These are phyloP conservation scores for Leucoagaricus sp. DNA, from an alignment of 1,284 basidiomycete species.

Conservation along the genomic window DNA sequence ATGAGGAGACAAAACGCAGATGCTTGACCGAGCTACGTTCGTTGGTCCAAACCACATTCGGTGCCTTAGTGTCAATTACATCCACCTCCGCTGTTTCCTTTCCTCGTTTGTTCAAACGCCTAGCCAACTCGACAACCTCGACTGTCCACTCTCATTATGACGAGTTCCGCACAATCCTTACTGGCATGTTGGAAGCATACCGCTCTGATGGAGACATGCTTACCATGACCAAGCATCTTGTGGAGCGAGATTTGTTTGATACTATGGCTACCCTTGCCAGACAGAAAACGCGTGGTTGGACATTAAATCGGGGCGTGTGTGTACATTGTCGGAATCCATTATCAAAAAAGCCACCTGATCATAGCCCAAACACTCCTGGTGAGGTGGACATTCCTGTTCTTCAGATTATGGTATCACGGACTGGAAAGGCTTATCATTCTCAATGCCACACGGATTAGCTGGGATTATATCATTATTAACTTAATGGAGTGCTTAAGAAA, in stretches of 20 bases:
- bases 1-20: slow-evolving; percentile 13
- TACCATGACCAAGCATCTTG: slow-evolving; percentile 82
- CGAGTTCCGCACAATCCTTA: slow-evolving; percentile 89
- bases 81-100: slow-evolving; percentile 87
- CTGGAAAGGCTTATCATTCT: slow-evolving; percentile 36
- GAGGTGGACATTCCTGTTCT: slow-evolving; percentile 21
- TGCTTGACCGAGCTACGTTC: slow-evolving; percentile 61
- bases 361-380: slow-evolving; percentile 13
- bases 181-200: slow-evolving; percentile 94
- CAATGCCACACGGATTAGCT: slow-evolving; percentile 50
- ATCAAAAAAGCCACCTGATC: not conserved
- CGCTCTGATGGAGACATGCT: slow-evolving; percentile 90
- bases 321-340: slow-evolving; percentile 43
- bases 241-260: slow-evolving; percentile 83
- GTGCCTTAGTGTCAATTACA: slow-evolving; percentile 81
- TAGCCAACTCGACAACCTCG: slow-evolving; percentile 69
- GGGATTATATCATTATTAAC: no score
- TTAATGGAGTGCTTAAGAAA: no score
- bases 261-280: slow-evolving; percentile 59
- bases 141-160: slow-evolving; percentile 75
- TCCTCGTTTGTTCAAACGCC: slow-evolving; percentile 87
- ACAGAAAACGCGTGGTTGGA: slow-evolving; percentile 56
- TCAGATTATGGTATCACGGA: slow-evolving; percentile 57
- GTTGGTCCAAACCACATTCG: slow-evolving; percentile 86
- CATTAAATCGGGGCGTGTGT: slow-evolving; percentile 44